A percentile compares a stretch with the other conserved stretches of the same genome.
These are phyloP conservation scores for Penicillium fuscoglaucum DNA, from an alignment of 2,329 filamentous ascomycete species.

Conservation along the genomic window DNA sequence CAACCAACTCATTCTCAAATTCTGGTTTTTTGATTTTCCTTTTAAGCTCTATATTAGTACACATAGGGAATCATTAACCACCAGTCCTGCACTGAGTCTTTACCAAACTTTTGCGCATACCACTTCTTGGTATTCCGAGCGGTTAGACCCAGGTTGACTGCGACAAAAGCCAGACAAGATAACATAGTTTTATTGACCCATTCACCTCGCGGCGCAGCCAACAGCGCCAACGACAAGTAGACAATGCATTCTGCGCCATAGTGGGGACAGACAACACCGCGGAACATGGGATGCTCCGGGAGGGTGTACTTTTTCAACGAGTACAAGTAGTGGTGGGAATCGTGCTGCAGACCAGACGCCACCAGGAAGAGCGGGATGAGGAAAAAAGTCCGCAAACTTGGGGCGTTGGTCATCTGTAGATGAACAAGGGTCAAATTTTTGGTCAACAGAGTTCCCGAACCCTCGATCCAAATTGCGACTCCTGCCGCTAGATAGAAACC, in stretches of 20 bases:
- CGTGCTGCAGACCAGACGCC: conserved; percentile 72
- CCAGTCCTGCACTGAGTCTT: conserved; percentile 59
- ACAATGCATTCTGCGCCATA: conserved; percentile 86
- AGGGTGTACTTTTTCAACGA: conserved; percentile 79
- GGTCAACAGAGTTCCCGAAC: conserved; percentile 53
- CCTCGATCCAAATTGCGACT: conserved; percentile 82
- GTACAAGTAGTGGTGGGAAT: conserved; percentile 69
- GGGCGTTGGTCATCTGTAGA: conserved; percentile 40
- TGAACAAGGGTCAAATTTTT: conserved; percentile 37
- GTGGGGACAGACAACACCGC: conserved; percentile 75
- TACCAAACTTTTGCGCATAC: conserved; percentile 76
- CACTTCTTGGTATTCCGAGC: conserved; percentile 75
- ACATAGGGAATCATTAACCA: conserved; percentile 73
- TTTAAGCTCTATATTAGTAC: conserved; percentile 28
- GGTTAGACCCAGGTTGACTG: conserved; percentile 77
- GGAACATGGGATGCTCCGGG: conserved; percentile 71
- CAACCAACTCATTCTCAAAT: background rate
- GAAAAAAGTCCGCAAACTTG: conserved; percentile 54
- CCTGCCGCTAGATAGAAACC: conserved; percentile 73
- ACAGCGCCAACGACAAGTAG: conserved; percentile 74
- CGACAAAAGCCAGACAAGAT: conserved; percentile 70
- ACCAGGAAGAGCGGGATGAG: conserved; percentile 65
- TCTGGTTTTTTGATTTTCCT: background rate
- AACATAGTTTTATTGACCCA: conserved; percentile 72
- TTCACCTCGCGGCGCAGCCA: conserved; percentile 67